Conservation (phyloP, 2,329 filamentous ascomycete genomes). For the Coniochaeta sp. region DNA sequence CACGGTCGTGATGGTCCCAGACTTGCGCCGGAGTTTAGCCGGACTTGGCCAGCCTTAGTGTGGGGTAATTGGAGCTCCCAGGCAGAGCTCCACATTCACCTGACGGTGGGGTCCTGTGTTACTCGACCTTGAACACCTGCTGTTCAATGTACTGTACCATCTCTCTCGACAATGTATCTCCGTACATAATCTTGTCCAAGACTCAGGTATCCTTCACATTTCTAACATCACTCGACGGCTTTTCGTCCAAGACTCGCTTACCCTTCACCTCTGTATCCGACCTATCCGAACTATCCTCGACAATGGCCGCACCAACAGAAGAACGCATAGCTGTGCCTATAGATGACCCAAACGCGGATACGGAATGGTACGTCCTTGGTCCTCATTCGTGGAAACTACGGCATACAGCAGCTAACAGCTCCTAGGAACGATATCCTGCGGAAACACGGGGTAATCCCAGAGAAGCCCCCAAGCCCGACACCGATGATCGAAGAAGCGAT, state of each 20-base stretch:
- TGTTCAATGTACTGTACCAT: too few species aligned
- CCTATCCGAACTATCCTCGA: not conserved
- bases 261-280: not conserved
- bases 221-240: too few species aligned
- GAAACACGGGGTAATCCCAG: constrained; percentile 94
- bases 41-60: not conserved
- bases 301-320: constrained; percentile 55
- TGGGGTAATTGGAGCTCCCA: constrained; percentile 1
- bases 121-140: not conserved
- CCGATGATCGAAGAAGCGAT: constrained; percentile 95
- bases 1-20: not conserved
- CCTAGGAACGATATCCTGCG: constrained; percentile 94
- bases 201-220: not conserved
- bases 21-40: not conserved
- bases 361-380: constrained; percentile 67
- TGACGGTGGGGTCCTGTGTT: not conserved
- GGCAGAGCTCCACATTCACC: not conserved
- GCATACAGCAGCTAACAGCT: constrained; percentile 5
- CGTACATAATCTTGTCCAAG: too few species aligned
- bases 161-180: too few species aligned
- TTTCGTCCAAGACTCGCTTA: not conserved
- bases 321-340: constrained; percentile 73
- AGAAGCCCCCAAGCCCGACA: constrained; percentile 91
- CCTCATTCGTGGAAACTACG: not conserved
- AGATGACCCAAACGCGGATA: constrained; percentile 93